Evolutionary conservation across 345 rosid species (phyloP).

Genomic region (Populus alba): DNA sequence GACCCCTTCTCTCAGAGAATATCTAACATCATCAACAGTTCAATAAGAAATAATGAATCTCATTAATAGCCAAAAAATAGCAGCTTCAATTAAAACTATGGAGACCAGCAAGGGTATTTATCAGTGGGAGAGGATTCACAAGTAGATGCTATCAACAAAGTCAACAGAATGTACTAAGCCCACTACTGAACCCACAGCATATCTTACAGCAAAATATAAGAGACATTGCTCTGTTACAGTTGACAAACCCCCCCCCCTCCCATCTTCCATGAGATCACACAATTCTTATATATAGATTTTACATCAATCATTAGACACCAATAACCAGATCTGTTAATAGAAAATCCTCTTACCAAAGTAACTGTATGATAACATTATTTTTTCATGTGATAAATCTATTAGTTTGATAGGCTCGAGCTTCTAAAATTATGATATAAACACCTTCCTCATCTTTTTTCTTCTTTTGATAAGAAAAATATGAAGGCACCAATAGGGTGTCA

Average conservation of each 20-base stretch:
- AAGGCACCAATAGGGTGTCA: no score
- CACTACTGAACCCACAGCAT: neutral
- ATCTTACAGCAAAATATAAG: neutral
- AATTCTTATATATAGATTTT: neutral
- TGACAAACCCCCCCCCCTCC: neutral
- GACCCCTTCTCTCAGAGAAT: constrained; percentile 90
- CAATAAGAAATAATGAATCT: constrained; percentile 4
- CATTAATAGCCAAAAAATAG: neutral
- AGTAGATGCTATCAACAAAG: neutral
- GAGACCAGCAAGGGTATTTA: neutral
- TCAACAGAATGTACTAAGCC: neutral
- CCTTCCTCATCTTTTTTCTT: no score
- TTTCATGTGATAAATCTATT: neutral
- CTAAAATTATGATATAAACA: neutral
- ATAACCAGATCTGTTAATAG: neutral
- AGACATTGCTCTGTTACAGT: neutral
- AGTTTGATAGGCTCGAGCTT: neutral
- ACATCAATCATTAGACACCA: neutral
- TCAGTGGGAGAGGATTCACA: neutral
- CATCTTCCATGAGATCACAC: neutral
- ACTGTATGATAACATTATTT: neutral
- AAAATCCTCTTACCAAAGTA: neutral
- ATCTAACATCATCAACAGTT: constrained; percentile 48
- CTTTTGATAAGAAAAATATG: no score
- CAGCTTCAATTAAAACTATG: neutral